phyloP scores from a whole-genome alignment of 2,329 filamentous ascomycete genomes.

The Curvularia eragrostidis region DNA sequence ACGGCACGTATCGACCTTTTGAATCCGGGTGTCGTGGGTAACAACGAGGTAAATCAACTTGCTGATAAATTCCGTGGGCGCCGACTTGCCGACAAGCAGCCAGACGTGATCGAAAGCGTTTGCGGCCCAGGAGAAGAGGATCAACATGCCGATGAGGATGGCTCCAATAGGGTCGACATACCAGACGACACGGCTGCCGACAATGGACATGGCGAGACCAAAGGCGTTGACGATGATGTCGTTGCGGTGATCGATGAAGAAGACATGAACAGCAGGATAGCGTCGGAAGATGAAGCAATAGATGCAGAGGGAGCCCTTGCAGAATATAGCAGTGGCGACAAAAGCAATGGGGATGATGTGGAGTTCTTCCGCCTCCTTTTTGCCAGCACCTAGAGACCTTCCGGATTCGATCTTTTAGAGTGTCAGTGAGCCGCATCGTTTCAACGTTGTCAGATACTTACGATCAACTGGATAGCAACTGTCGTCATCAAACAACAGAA shows the following conservation, averaged over 20 bases:
- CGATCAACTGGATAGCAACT: conserved; percentile 67
- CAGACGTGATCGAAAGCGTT: conserved; percentile 69
- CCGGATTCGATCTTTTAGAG: conserved; percentile 60
- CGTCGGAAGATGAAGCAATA: conserved; percentile 62
- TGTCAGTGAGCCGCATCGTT: conserved; percentile 29
- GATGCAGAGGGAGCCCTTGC: conserved; percentile 60
- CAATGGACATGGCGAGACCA: conserved; percentile 63
- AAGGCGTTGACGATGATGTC: conserved; percentile 64
- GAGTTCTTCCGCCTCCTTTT: conserved; percentile 53
- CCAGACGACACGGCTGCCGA: conserved; percentile 62
- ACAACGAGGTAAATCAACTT: conserved; percentile 64
- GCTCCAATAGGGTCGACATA: conserved; percentile 68
- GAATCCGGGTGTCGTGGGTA: conserved; percentile 61
- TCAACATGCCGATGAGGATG: conserved; percentile 66
- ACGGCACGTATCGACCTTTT: conserved; percentile 66
- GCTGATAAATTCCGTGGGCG: conserved; percentile 63
- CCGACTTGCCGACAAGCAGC: conserved; percentile 67
- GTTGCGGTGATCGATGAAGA: conserved; percentile 65
- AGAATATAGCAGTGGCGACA: conserved; percentile 57
- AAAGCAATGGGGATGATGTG: conserved; percentile 63
- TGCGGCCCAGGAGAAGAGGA: conserved; percentile 66
- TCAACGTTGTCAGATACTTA: conserved; percentile 43
- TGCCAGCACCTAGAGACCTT: conserved; percentile 58
- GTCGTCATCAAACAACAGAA: conserved; percentile 72
- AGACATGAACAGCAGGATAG: conserved; percentile 63